These are phyloP conservation scores for Fraxinus paxiana DNA, from an alignment of 305 asterid species.

Conservation along the genomic window DNA sequence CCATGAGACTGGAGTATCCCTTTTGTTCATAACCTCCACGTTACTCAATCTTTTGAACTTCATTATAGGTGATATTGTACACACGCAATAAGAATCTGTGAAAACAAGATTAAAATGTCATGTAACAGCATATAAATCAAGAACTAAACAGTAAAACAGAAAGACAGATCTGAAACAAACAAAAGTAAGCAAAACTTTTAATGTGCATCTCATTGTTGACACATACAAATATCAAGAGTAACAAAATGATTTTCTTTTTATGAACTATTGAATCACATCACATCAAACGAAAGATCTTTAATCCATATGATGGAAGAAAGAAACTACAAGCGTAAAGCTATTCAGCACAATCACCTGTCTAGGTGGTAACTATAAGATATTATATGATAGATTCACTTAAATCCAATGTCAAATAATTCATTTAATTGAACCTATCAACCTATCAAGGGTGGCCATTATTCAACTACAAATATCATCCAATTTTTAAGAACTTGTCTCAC, in stretches of 20 bases:
- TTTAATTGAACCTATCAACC: too few species aligned
- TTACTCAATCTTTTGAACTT: slow-evolving; percentile 52
- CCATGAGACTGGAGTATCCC: slow-evolving; percentile 51
- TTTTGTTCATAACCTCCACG: slow-evolving; percentile 67
- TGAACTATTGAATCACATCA: neutral
- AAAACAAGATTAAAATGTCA: slow-evolving; percentile 7
- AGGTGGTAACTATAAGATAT: too few species aligned
- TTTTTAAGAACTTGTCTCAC: neutral
- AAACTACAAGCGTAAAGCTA: neutral
- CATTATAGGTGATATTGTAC: slow-evolving; percentile 34
- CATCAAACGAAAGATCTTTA: neutral
- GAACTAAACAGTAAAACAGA: slow-evolving; percentile 7
- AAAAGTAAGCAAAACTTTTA: neutral
- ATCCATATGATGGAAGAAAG: neutral
- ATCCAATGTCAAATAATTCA: neutral
- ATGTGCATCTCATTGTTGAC: neutral
- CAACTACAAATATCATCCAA: neutral
- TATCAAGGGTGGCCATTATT: neutral
- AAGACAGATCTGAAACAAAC: neutral
- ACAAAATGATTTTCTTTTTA: neutral
- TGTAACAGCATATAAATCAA: slow-evolving; percentile 1
- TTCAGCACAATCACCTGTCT: neutral
- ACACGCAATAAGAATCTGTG: slow-evolving; percentile 38
- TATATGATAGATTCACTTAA: too few species aligned
- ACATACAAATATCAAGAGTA: neutral